These are phyloP conservation scores for Solanum habrochaites DNA, from an alignment of 257 asterid species.

Conservation along the genomic window DNA sequence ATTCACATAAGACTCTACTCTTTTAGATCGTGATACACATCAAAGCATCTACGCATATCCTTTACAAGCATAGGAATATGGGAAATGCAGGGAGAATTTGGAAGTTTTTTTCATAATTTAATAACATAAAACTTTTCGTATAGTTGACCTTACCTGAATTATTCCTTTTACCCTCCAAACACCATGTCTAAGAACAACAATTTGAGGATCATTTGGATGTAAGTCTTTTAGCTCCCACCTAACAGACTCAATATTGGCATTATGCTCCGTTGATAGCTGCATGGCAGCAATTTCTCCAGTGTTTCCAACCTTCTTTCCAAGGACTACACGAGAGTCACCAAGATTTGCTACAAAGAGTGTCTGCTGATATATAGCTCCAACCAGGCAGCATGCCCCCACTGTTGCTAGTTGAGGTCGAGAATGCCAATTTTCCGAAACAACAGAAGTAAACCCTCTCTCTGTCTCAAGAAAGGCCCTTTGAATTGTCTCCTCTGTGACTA, in stretches of 20 bases:
- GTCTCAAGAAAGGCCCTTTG: slow-evolving; percentile 21
- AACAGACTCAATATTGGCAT: slow-evolving; percentile 23
- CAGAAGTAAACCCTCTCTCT: slow-evolving; percentile 20
- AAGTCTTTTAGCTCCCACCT: slow-evolving; percentile 18
- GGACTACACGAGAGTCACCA: slow-evolving; percentile 31
- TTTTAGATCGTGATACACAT: not conserved
- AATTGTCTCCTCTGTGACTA: slow-evolving; percentile 17
- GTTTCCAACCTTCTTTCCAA: slow-evolving; percentile 22
- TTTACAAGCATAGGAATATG: not conserved
- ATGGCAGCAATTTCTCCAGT: slow-evolving; percentile 21
- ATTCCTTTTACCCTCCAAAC: slow-evolving; percentile 35
- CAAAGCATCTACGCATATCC: not conserved
- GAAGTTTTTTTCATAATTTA: not conserved
- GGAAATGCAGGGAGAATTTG: not conserved
- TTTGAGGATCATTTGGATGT: slow-evolving; percentile 21
- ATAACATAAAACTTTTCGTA: not conserved
- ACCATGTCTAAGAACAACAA: slow-evolving; percentile 23
- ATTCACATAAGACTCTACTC: not conserved
- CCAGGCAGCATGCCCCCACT: slow-evolving; percentile 80
- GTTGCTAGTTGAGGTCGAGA: slow-evolving; percentile 66
- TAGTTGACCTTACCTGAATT: slow-evolving; percentile 16
- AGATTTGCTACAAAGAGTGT: slow-evolving; percentile 29
- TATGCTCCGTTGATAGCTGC: slow-evolving; percentile 25
- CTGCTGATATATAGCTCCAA: slow-evolving; percentile 22
- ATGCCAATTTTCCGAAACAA: slow-evolving; percentile 19